These are phyloP conservation scores for Drechslerella stenobrocha DNA, from an alignment of 2,329 filamentous ascomycete species.

Conservation along the genomic window DNA sequence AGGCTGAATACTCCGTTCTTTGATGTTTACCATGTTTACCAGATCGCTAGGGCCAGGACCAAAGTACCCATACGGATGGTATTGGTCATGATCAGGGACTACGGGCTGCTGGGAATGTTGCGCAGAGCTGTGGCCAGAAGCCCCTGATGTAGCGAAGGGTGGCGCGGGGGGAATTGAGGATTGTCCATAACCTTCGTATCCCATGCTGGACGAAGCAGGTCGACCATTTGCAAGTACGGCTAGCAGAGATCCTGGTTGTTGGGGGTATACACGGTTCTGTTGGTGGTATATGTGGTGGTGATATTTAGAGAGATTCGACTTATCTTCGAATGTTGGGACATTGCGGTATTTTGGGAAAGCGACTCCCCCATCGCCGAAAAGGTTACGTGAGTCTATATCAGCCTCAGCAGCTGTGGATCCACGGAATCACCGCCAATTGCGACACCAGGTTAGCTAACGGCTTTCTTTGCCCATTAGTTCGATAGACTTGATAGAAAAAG, in stretches of 20 bases:
- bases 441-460: conserved; percentile 13
- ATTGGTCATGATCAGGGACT: conserved; percentile 3
- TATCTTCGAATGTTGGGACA: conserved; percentile 41
- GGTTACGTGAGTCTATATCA: not conserved
- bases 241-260: not conserved
- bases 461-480: no score
- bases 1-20: conserved; percentile 17
- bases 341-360: conserved; percentile 34
- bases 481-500: no score
- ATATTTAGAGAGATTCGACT: conserved; percentile 39
- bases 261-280: not conserved
- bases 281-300: conserved; percentile 17
- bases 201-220: conserved; percentile 13
- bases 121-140: not conserved
- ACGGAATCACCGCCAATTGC: conserved; percentile 1
- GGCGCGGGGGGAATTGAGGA: not conserved
- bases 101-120: not conserved
- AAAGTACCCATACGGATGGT: conserved; percentile 19
- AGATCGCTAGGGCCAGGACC: conserved; percentile 17
- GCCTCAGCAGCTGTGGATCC: conserved; percentile 10
- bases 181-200: conserved; percentile 19
- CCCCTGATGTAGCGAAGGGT: conserved; percentile 1
- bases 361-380: conserved; percentile 9
- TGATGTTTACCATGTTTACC: conserved; percentile 33
- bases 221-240: conserved; percentile 7